Evolutionary conservation across 129 eudicot species (phyloP).

Genomic region (Sambucus nigra): DNA sequence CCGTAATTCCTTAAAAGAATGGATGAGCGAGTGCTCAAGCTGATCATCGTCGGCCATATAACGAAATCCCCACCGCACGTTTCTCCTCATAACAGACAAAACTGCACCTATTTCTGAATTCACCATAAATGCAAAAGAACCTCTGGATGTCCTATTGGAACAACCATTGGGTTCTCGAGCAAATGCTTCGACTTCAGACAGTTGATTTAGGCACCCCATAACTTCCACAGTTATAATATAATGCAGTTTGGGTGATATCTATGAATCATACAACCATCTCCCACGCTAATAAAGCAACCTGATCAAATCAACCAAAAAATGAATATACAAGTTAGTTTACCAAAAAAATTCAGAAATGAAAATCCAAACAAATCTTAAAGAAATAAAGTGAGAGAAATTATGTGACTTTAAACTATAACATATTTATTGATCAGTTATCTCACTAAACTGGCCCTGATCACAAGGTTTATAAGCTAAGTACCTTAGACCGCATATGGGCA

Average conservation of each 20-base stretch:
- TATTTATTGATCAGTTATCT: too few species aligned
- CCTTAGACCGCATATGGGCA: too few species aligned
- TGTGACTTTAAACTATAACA: too few species aligned
- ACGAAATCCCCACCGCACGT: constrained; percentile 38
- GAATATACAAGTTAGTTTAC: neutral
- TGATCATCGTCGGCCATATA: constrained; percentile 37
- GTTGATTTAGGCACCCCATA: constrained; percentile 14
- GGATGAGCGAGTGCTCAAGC: constrained; percentile 37
- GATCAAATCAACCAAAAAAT: neutral
- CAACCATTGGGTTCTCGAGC: constrained; percentile 10
- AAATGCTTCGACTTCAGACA: constrained; percentile 13
- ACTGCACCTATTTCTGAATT: constrained; percentile 40
- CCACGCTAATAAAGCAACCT: neutral
- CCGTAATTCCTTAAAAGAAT: constrained; percentile 39
- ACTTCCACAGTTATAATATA: too few species aligned
- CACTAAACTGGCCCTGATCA: too few species aligned
- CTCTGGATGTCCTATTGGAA: constrained; percentile 17
- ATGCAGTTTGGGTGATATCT: too few species aligned
- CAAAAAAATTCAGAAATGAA: neutral
- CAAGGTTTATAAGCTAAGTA: too few species aligned
- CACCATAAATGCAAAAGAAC: constrained; percentile 24
- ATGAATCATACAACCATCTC: neutral
- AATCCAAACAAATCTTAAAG: too few species aligned
- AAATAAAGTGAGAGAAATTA: too few species aligned
- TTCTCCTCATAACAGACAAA: constrained; percentile 39